Evolutionary conservation across 2,329 filamentous ascomycete genomes (phyloP).

Genomic region (Neodidymelliopsis sp.): DNA sequence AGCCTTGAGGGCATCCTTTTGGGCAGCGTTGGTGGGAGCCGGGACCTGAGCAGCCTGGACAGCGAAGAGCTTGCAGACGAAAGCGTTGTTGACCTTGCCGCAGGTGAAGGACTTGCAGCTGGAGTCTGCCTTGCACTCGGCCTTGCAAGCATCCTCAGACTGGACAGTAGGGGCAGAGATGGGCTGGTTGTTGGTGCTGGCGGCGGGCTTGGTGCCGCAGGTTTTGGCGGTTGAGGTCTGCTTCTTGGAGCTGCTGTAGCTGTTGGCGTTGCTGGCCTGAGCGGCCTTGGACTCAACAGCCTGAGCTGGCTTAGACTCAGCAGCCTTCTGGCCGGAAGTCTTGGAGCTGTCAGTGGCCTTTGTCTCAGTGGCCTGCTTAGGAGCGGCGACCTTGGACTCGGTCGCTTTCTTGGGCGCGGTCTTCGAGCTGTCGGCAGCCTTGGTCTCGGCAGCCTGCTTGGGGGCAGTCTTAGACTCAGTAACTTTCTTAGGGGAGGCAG

Average conservation of each 20-base stretch:
- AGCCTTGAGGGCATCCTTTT: constrained; percentile 13
- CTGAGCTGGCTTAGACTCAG: too few species aligned
- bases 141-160: constrained; percentile 17
- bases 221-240: constrained; percentile 5
- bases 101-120: constrained; percentile 23
- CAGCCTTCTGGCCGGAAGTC: neutral
- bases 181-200: constrained; percentile 13
- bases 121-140: constrained; percentile 17
- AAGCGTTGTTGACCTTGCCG: constrained; percentile 8
- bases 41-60: constrained; percentile 19
- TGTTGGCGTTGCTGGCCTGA: neutral
- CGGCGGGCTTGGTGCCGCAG: constrained; percentile 14
- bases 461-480: too few species aligned
- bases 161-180: constrained; percentile 16
- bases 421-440: neutral
- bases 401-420: too few species aligned
- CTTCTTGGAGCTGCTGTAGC: neutral
- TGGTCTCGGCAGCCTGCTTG: neutral
- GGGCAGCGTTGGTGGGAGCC: constrained; percentile 9
- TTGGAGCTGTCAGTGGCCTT: neutral
- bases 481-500: too few species aligned
- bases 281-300: too few species aligned
- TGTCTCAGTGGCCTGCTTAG: too few species aligned
- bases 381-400: too few species aligned
- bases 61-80: constrained; percentile 18